phyloP scores from a whole-genome alignment of 768 basidiomycete genomes.

The Termitomyces eurrhizus region DNA sequence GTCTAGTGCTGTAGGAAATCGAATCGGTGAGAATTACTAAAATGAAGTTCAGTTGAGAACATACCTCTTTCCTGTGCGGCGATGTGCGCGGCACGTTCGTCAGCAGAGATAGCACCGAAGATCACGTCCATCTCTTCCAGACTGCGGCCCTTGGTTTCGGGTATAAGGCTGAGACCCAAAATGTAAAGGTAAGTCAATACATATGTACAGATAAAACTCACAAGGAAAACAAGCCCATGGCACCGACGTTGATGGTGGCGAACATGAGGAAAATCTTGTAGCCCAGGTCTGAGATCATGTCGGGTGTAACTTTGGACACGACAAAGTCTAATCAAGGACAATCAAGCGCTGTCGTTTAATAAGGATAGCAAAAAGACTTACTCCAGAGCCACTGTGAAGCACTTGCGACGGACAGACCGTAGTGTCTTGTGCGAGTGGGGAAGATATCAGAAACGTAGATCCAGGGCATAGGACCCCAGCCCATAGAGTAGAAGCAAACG shows the following conservation, averaged over 20 bases:
- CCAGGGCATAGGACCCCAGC: constrained; percentile 63
- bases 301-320: constrained; percentile 67
- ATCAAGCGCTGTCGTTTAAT: neutral
- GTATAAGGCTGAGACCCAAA: constrained; percentile 35
- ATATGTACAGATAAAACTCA: constrained; percentile 22
- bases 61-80: constrained; percentile 38
- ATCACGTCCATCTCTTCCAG: constrained; percentile 52
- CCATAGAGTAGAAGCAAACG: constrained; percentile 86
- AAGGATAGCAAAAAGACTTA: constrained; percentile 26
- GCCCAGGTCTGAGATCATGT: constrained; percentile 54
- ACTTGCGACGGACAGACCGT: constrained; percentile 71
- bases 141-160: constrained; percentile 57
- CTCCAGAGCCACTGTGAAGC: constrained; percentile 84
- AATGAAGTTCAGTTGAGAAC: neutral
- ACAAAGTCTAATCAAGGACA: constrained; percentile 53
- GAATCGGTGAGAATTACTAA: neutral
- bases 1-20: neutral
- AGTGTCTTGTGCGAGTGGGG: constrained; percentile 79
- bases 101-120: constrained; percentile 52
- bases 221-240: constrained; percentile 66
- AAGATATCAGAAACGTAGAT: constrained; percentile 83
- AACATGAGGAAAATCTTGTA: constrained; percentile 81
- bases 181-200: neutral
- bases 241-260: constrained; percentile 67
- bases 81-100: constrained; percentile 52